Evolutionary conservation across 257 asterid genomes (phyloP), one percentile per base, ranked within the genome.

Genomic region (Knoxia roxburghii): DNA sequence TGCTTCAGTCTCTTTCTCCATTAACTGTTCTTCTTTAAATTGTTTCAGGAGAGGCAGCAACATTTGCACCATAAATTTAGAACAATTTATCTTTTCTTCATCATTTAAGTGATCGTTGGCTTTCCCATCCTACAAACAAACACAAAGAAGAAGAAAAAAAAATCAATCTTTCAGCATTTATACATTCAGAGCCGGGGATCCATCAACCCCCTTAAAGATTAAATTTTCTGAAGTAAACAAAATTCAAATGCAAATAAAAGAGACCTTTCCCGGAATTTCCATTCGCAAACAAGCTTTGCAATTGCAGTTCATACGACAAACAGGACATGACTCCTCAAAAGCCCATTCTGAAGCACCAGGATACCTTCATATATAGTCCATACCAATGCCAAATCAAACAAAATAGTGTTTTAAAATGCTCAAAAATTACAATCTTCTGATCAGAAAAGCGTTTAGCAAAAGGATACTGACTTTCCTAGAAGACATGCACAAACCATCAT

Each of bases 241-340:
- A n/a, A n/a, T n/a, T n/a, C n/a, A n/a, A n/a, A n/a, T 71, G 39
- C 41, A 50, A 5, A 41, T 33, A 21, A 71, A 73, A 74, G 80
- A 77, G 65, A 89, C 98, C 84, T 65, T 73, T 4, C 40, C 67
- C 15, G 85, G 80, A 29, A 81, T 83, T 33, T 80, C 84, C 83
- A 87, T 65, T 37, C 95, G 77, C 87, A 92, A 69, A 79, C 98
- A 92, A 23, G 79, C 63, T 85, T 92, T 92, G 87, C 98, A 92
- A 70, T 92, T 92, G 83, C 97, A 92, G 71, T 84, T 89, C 15
- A 66, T 62, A 51, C 69, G 64, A 83, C 98, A 92, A 72, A 84
- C 87, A 48, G 98, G 98, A 74, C 98, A 92, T 68, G 81, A 80
- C 75, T 87, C 74, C 37, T 75, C 91, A 73, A 92, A 86, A 72